A percentile compares a stretch with the other conserved stretches of the same genome.
Conservation (phyloP, 331 rosid species). For the Arachis monticola region DNA sequence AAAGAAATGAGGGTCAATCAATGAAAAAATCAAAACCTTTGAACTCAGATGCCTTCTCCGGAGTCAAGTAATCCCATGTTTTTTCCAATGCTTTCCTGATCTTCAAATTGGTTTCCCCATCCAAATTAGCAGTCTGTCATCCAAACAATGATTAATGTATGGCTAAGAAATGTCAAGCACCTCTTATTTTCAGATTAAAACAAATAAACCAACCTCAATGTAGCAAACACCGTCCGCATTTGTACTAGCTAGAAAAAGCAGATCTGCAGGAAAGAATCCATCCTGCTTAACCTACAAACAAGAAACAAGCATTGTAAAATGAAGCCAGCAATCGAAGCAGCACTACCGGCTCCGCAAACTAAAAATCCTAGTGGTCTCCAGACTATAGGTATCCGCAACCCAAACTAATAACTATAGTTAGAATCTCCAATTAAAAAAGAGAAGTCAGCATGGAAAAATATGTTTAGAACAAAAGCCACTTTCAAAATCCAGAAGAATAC, state of each 20-base stretch:
- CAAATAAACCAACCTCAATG: constrained; percentile 62
- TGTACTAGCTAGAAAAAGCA: constrained; percentile 88
- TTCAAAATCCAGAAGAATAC: constrained; percentile 27
- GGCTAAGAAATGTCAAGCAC: constrained; percentile 28
- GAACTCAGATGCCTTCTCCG: constrained; percentile 87
- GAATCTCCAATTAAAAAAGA: constrained; percentile 2
- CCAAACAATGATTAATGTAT: constrained; percentile 33
- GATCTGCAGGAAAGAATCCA: constrained; percentile 88
- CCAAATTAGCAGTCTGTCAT: constrained; percentile 92
- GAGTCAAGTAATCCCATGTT: constrained; percentile 90
- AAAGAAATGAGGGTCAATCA: constrained; percentile 26
- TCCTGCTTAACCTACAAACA: constrained; percentile 82
- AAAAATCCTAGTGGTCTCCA: constrained; percentile 18
- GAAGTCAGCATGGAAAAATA: constrained; percentile 15
- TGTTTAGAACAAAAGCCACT: constrained; percentile 9
- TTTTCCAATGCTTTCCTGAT: constrained; percentile 87
- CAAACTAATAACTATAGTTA: constrained; percentile 27
- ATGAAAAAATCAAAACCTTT: constrained; percentile 62
- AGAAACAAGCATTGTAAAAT: constrained; percentile 20
- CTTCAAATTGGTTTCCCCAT: constrained; percentile 97
- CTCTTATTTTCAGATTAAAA: constrained; percentile 24
- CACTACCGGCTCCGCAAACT: constrained; percentile 12
- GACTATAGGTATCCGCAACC: constrained; percentile 25
- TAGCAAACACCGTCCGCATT: constrained; percentile 97
- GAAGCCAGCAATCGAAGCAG: constrained; percentile 30